Conservation (phyloP, 768 basidiomycete genomes). For the Megacollybia marginata region DNA sequence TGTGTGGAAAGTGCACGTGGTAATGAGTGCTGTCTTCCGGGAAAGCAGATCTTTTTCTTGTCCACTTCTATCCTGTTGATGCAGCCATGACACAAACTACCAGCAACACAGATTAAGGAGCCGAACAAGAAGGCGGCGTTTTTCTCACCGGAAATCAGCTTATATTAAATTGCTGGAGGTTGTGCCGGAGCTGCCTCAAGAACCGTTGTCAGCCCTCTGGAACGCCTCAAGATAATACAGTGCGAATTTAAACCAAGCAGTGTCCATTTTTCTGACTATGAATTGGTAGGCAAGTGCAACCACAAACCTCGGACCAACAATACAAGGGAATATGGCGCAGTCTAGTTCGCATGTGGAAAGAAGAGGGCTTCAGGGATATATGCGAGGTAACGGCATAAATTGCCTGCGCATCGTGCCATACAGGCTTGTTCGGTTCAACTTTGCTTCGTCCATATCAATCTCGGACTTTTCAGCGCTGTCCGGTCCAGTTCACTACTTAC, state of each 20-base stretch:
- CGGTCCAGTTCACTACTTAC: conserved; percentile 82
- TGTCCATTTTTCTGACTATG: not conserved
- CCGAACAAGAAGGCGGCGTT: not conserved
- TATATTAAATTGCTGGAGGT: conserved; percentile 46
- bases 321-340: conserved; percentile 84
- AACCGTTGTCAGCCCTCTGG: conserved; percentile 88
- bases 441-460: not conserved
- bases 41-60: conserved; percentile 4
- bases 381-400: conserved; percentile 92
- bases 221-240: conserved; percentile 96
- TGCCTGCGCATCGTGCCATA: conserved; percentile 93
- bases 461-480: conserved; percentile 53
- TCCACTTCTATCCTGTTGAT: not conserved
- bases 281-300: conserved; percentile 82
- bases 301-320: conserved; percentile 47
- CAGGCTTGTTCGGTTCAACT: conserved; percentile 29
- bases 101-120: conserved; percentile 1
- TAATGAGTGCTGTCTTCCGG: no score
- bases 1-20: no score
- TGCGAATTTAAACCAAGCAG: conserved; percentile 30
- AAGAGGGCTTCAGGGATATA: conserved; percentile 92
- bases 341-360: conserved; percentile 83
- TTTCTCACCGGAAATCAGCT: conserved; percentile 27
- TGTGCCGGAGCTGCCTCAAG: conserved; percentile 66
- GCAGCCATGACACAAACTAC: not conserved